Base-by-base conservation (phyloP, 352 stramenopile species). In the Pythium scleroteichum region DNA sequence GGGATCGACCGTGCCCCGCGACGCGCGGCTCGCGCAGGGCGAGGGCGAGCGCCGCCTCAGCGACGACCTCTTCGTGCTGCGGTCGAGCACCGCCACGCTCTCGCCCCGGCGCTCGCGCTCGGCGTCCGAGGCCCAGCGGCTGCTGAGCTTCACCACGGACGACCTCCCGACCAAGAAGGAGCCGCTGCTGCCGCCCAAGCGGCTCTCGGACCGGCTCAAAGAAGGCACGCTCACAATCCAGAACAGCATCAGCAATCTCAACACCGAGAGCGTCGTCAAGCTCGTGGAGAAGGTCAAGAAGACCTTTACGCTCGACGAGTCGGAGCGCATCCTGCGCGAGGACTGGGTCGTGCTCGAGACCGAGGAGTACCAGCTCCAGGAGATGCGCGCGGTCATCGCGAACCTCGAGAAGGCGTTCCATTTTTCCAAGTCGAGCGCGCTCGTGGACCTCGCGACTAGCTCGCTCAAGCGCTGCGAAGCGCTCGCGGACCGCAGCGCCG, bases 281-380 rank as follows among this genome's bases (percentile, higher is more conserved):
- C 38, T 92, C 22, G 77, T 90, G 22, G 67, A 88, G 26, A 84
- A 78, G 41, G 72, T 92, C 63, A 87, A 90, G 62, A 73, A 79
- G 38, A 72, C 72, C 17, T 90, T 92, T 56, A 87, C 76, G 32
- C 63, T 69, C 24, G 80, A 92, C 60, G 81, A 90, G 57, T 88
- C 79, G 48, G 82, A 90, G 70, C 83, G 81, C 12, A 73, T 88
- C 9, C 54, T 93, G 41, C 63, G 78, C 22, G 62, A 75, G 24
- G 82, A 93, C 59, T 95, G 84, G 84, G 73, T 90, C 46, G 48
- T 95, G 17, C 71, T 95, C 8, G 82, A 93, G 68, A 89, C 77
- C 27, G 86, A 95, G 59, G 84, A 92, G 26, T 56, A 88, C 52
- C 73, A 92, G 62, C 71, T 95, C 12, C 54, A 66, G 16, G 70